Conservation (phyloP, 2,329 filamentous ascomycete species). For the Verticillium klebahnii region DNA sequence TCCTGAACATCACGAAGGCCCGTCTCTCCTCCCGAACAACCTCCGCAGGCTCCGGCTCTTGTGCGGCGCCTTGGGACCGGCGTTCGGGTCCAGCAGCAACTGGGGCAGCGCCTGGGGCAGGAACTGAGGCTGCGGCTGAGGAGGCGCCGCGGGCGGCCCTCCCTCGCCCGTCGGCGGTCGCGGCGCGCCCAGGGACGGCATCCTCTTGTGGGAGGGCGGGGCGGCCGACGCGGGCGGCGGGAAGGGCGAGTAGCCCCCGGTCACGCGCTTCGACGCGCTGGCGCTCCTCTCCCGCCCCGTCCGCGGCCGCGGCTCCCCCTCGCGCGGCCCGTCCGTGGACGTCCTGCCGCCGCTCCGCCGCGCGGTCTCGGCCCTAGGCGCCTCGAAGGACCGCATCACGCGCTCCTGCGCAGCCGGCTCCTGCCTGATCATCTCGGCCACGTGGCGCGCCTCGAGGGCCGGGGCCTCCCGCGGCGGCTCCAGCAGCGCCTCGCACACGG, state of each 20-base stretch:
- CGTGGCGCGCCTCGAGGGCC: constrained; percentile 9
- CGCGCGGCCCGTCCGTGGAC: neutral
- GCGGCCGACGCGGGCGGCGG: constrained; percentile 3
- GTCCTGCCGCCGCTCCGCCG: neutral
- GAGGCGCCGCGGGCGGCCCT: neutral
- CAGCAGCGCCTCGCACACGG: constrained; percentile 22
- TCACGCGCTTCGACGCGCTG: constrained; percentile 1
- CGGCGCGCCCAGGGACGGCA: neutral
- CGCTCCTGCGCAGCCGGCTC: neutral
- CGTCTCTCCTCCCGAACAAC: constrained; percentile 29
- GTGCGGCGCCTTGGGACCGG: constrained; percentile 21
- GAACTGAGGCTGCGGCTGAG: neutral
- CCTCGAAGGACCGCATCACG: neutral
- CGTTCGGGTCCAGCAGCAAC: neutral
- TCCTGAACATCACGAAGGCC: neutral
- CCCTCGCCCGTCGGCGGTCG: neutral
- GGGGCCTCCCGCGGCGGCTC: neutral
- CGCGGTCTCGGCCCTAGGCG: neutral
- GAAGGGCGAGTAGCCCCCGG: constrained; percentile 4
- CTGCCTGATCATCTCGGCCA: neutral
- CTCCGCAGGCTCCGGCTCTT: constrained; percentile 31
- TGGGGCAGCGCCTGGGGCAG: neutral
- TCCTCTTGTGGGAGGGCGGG: neutral
- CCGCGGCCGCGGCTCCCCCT: neutral
- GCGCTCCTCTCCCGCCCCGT: neutral